Conservation (phyloP, 2,329 filamentous ascomycete genomes). For the Fusarium oxysporum region DNA sequence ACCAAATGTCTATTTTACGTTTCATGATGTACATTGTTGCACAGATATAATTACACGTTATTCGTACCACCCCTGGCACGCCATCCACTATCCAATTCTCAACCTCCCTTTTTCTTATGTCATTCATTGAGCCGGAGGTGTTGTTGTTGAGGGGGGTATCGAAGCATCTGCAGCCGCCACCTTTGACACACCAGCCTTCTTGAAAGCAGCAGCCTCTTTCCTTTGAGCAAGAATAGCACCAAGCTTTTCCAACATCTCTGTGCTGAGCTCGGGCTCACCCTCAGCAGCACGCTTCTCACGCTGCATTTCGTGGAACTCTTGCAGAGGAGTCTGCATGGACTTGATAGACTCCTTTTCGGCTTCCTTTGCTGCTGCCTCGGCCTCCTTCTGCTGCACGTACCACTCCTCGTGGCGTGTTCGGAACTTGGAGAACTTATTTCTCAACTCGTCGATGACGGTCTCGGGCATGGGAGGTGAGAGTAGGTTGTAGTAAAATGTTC, state of each 20-base stretch:
- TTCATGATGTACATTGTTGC: slow-evolving; percentile 49
- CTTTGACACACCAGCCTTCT: slow-evolving; percentile 53
- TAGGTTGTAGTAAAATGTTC: slow-evolving; percentile 82
- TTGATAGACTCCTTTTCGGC: slow-evolving; percentile 45
- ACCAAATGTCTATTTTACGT: slow-evolving; percentile 46
- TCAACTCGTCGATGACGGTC: slow-evolving; percentile 84
- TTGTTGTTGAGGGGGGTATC: slow-evolving; percentile 32
- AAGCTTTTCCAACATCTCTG: slow-evolving; percentile 71
- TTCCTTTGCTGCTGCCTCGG: slow-evolving; percentile 64
- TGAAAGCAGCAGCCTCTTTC: slow-evolving; percentile 55
- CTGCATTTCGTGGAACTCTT: slow-evolving; percentile 69
- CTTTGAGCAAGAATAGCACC: slow-evolving; percentile 70
- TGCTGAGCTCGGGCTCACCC: slow-evolving; percentile 67
- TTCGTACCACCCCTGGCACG: slow-evolving; percentile 35
- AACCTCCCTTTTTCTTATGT: neutral
- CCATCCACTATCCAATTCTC: slow-evolving; percentile 23
- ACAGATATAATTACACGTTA: slow-evolving; percentile 50
- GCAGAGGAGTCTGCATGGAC: slow-evolving; percentile 66
- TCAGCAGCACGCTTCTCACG: slow-evolving; percentile 62
- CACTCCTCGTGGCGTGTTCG: slow-evolving; percentile 82
- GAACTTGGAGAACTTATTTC: slow-evolving; percentile 85
- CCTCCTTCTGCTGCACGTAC: slow-evolving; percentile 74
- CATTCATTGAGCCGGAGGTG: slow-evolving; percentile 36
- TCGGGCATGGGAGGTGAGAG: slow-evolving; percentile 81
- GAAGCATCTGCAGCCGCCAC: slow-evolving; percentile 37